Percentiles rank a stretch among this genome's conserved stretches.
Evolutionary conservation across 495 filamentous ascomycete genomes (phyloP).

Genomic region (Aspergillus mulundensis): DNA sequence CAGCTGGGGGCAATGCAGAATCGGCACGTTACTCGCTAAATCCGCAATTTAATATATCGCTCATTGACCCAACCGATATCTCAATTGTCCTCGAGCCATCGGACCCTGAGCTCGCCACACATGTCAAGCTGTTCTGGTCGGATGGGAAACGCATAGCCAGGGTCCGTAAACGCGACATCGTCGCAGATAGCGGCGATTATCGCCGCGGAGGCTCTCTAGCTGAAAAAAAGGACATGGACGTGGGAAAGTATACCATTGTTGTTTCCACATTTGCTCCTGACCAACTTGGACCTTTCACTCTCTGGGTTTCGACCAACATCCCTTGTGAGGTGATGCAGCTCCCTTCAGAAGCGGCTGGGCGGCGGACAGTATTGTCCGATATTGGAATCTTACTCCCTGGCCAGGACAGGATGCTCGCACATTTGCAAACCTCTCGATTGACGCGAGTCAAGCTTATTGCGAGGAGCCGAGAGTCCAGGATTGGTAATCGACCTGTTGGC

Average conservation of each 20-base stretch:
- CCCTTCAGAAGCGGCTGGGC: conserved; percentile 63
- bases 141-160: conserved; percentile 63
- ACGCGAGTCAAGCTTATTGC: conserved; percentile 56
- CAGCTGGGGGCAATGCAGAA: conserved; percentile 78
- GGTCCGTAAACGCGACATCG: conserved; percentile 70
- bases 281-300: conserved; percentile 67
- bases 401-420: conserved; percentile 48
- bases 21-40: conserved; percentile 73
- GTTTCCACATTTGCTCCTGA: conserved; percentile 82
- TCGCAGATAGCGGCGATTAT: conserved; percentile 80
- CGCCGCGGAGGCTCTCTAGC: conserved; percentile 70
- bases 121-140: conserved; percentile 79
- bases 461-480: conserved; percentile 35
- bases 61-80: conserved; percentile 54
- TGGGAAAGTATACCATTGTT: conserved; percentile 79
- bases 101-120: conserved; percentile 65
- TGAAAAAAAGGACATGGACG: conserved; percentile 50
- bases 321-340: conserved; percentile 52
- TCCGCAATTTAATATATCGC: conserved; percentile 71
- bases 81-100: conserved; percentile 71
- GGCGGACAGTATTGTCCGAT: conserved; percentile 51
- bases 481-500: conserved; percentile 33
- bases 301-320: conserved; percentile 63
- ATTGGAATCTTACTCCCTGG: conserved; percentile 48
- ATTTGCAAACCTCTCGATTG: conserved; percentile 48